Base-by-base conservation (phyloP, 768 basidiomycete species). In the Phlegmacium glaucopus region DNA sequence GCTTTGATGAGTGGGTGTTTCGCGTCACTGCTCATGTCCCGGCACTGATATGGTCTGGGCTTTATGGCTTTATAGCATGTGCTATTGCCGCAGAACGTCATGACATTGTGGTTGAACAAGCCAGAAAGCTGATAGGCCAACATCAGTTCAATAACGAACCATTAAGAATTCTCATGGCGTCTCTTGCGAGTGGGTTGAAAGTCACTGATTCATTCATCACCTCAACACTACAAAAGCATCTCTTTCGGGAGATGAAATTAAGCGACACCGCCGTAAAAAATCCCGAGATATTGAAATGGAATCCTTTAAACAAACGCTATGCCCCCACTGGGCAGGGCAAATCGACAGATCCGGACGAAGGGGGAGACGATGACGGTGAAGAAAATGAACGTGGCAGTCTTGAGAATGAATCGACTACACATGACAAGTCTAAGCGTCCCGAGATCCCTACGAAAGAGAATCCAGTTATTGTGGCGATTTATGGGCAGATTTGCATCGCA, bases 91-190 rank as follows among this genome's bases (percentile, higher is more conserved):
- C 73, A 4, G 70, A 79, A 42, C 76, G 80, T 9, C 78, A 78
- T 57, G 57, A 70, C 16, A 68, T 75, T 9, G 79, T 88, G 12
- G 79, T 90, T 12, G 86, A 90, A 50, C 86, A 90, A 58, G 78
- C 78, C 27, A 81, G 92, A 18, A 87, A 87, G 52, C 67, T 97
- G 27, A 81, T 89, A 47, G 82, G 78, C 27, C 67, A 69, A 0
- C 74, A 92, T 58, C 92, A 95, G 59, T 93, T 90, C 71, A 86
- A 93, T 59, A 88, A 92, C 44, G 91, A 94, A 35, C 86, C 92
- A 0, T 68, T 88, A 10, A 83, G 91, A 6, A 76, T 97, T 40
- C 75, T 95, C 16, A 60, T 86, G 4, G 85, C 87, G 0, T 78
- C 79, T 0, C 75, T 96, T 4, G 81, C 84, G 0, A 83, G 84